Percentiles rank a stretch among this genome's conserved stretches.
Evolutionary conservation across 495 filamentous ascomycete species (phyloP).

Genomic region (Glonium stellatum): DNA sequence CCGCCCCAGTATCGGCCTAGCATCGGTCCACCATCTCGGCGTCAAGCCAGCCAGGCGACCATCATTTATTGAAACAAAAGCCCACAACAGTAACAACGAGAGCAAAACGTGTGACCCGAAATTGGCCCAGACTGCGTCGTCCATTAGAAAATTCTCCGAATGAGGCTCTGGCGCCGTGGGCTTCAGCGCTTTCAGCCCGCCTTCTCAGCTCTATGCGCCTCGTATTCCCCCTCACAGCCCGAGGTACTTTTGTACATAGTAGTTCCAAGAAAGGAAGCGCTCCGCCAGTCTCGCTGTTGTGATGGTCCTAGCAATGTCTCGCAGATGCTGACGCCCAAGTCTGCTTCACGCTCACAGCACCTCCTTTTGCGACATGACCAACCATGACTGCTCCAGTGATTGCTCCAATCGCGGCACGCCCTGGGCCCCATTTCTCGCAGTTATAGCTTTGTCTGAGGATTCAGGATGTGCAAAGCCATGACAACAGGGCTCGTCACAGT

Average conservation of each 20-base stretch:
- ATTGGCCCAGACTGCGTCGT: background rate
- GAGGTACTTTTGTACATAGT: background rate
- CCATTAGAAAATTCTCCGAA: background rate
- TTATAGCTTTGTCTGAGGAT: background rate
- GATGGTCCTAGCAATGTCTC: too few relatives aligned
- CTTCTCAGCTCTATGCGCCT: background rate
- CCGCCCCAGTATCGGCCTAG: too few relatives aligned
- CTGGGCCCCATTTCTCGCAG: background rate
- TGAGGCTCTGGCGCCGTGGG: background rate
- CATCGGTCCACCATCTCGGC: background rate
- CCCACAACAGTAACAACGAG: background rate
- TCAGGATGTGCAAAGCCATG: background rate
- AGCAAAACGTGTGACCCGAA: background rate
- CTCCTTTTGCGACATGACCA: too few relatives aligned
- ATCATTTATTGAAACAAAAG: background rate
- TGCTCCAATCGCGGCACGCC: background rate
- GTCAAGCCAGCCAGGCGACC: background rate
- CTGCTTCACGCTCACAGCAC: too few relatives aligned
- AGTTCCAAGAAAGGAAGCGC: too few relatives aligned
- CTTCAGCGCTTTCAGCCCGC: background rate
- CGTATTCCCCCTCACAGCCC: background rate
- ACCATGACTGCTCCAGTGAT: too few relatives aligned
- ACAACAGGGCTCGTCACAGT: background rate
- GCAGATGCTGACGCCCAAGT: too few relatives aligned
- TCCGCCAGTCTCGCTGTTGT: too few relatives aligned